Evolutionary conservation across 208 protist species (phyloP), one percentile per base, ranked within the genome.

Genomic region (Leishmania martiniquensis): DNA sequence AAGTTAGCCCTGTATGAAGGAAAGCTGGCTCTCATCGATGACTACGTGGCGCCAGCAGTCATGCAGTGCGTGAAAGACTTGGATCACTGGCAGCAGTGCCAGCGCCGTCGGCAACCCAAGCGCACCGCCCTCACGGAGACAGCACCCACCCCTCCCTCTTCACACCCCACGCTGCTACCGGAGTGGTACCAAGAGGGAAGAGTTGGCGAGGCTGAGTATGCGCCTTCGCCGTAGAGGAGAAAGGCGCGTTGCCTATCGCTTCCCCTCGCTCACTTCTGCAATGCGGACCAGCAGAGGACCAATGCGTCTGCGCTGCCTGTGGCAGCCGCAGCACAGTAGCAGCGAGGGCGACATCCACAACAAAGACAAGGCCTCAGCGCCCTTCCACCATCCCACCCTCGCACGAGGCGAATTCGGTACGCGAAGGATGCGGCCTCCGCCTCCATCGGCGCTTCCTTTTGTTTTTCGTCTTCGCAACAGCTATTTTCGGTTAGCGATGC

Each of bases 31-130:
- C 77, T 88, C 55, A 79, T 91, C 78, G 80, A 85, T 45, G 44
- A 83, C 42, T 83, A 81, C 42, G 63, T 91, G 45, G 81, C 82
- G 47, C 87, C 84, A 62, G 76, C 54, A 49, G 25, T 91, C 20
- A 59, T 68, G 37, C 76, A 77, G 4, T 85, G 76, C 37, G 84
- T 82, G 54, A 76, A 80, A 22, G 75, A 86, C 42, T 65, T 88
- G 25, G 81, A 91, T 49, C 34, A 70, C 32, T 63, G 70, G 34
- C 55, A 60, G 65, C 47, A 72, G 52, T 47, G n/a, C 51, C 45
- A 47, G 29, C 29, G 68, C 34, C 29, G 4, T 52, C 72, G 42
- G 52, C 49, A 65, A 51, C 65, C 39, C 62, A 44, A 13, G 29
- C 62, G 17, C 42, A n/a, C 22, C 65, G 25, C 42, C 15, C 25